Conservation (phyloP, 805 yeast species). For the Danielozyma ontarioensis region DNA sequence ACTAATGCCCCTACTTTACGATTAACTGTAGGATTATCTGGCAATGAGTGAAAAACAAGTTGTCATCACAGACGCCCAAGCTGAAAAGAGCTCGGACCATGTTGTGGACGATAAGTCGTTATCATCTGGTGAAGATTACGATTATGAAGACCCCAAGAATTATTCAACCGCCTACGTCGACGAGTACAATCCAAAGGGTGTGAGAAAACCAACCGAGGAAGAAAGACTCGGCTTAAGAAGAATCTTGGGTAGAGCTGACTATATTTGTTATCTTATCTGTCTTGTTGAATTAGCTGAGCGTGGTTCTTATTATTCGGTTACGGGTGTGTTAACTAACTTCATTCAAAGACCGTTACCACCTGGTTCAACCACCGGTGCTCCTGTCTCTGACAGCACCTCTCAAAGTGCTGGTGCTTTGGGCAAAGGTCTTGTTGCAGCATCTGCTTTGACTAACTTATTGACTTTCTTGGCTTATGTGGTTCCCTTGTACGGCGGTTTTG, state of each 20-base stretch:
- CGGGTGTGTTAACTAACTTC: conserved; percentile 42
- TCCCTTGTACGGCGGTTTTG: conserved; percentile 49
- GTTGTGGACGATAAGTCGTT: not conserved
- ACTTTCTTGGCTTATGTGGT: conserved; percentile 46
- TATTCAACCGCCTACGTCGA: conserved; percentile 20
- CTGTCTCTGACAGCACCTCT: conserved; percentile 20
- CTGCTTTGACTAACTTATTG: conserved; percentile 43
- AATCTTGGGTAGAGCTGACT: conserved; percentile 44
- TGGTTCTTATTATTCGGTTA: conserved; percentile 48
- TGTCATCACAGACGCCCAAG: too few species aligned
- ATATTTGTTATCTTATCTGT: conserved; percentile 24
- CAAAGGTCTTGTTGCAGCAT: conserved; percentile 40
- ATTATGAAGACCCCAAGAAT: conserved; percentile 12
- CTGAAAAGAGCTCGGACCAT: too few species aligned
- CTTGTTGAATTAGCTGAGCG: conserved; percentile 48
- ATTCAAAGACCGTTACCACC: conserved; percentile 48
- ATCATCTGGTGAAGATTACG: conserved; percentile 9
- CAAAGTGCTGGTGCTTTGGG: conserved; percentile 48
- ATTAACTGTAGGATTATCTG: too few species aligned
- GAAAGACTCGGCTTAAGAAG: conserved; percentile 25
- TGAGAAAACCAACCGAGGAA: conserved; percentile 25
- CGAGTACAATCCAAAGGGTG: conserved; percentile 33
- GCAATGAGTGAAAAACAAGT: too few species aligned
- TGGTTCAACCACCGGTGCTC: conserved; percentile 44
- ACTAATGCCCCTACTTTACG: too few species aligned